Evolutionary conservation across 2,329 filamentous ascomycete genomes (phyloP), one percentile per base, ranked within the genome.

Genomic region (Rutstroemia sp.): DNA sequence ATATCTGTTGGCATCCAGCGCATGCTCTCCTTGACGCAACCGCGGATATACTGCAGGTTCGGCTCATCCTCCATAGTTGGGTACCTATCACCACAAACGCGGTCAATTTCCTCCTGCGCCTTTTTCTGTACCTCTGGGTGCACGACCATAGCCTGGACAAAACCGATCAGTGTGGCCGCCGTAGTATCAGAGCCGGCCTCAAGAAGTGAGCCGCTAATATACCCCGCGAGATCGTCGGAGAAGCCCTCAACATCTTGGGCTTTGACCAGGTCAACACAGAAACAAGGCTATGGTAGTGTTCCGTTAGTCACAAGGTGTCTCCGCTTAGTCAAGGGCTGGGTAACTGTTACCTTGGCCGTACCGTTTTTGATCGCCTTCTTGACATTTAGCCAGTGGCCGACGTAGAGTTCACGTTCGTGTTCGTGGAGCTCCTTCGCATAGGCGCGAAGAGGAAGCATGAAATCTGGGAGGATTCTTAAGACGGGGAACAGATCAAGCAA

Each of bases 81-180:
- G 0, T 80, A 66, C 5, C 78, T 67, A 37, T 69, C 65, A 1
- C 76, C 76, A n/a, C 80, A 69, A 1, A 80, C 73, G 3, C 65
- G 62, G 54, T 82, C 78, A 21, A 82, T 65, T 51, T 75, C 71
- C 14, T 64, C 66, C 57, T 74, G 75, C 0, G 75, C 76, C 57
- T 78, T 79, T 21, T 60, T 60, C 58, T 79, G 76, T 0, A 78
- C 66, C 5, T 71, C 69, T 0, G 74, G 75, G 58, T 19, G 49
- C 12, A 51, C 46, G 9, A 57, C 48, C 56, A 64, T 55, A 1
- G 74, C 75, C 48, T 73, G 70, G 12, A 75, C 65, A 57, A 73
- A 75, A 3, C 62, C 66, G 1, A 70, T 56, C 4, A 75, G 60
- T 1, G 67, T 69, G 0, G 67, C 54, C 2, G 68, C 60, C 2